Percentiles rank a stretch among this genome's conserved stretches.
Evolutionary conservation across 805 yeast genomes (phyloP).

Genomic region (Zygosaccharomyces rouxii): DNA sequence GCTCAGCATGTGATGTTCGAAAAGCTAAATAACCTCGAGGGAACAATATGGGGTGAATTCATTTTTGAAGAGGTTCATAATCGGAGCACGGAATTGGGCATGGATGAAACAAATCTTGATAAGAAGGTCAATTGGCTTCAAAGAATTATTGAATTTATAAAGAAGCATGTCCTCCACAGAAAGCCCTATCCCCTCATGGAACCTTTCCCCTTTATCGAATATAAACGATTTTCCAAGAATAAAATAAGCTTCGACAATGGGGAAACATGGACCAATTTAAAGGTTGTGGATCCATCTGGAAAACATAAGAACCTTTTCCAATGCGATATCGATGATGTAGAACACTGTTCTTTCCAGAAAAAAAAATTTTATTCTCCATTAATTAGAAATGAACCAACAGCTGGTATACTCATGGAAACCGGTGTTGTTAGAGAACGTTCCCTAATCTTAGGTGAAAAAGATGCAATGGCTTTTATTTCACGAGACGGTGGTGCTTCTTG

Average conservation of each 20-base stretch:
- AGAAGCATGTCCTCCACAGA: slow-evolving; percentile 17
- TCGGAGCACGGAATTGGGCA: slow-evolving; percentile 25
- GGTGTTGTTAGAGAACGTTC: slow-evolving; percentile 18
- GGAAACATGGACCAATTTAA: slow-evolving; percentile 39
- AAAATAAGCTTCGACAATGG: slow-evolving; percentile 51
- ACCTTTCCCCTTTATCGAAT: background rate
- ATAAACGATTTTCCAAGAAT: slow-evolving; percentile 27
- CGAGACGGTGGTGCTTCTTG: slow-evolving; percentile 73
- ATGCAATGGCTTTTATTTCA: slow-evolving; percentile 52
- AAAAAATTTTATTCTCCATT: background rate
- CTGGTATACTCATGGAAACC: slow-evolving; percentile 40
- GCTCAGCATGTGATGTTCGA: slow-evolving; percentile 13
- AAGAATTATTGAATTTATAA: slow-evolving; percentile 8
- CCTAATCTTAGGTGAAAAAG: slow-evolving; percentile 1
- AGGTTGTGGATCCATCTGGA: slow-evolving; percentile 38
- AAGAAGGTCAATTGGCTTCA: slow-evolving; percentile 1
- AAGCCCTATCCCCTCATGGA: background rate
- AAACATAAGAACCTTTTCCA: slow-evolving; percentile 35
- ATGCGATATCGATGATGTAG: slow-evolving; percentile 31
- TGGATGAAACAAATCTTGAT: slow-evolving; percentile 12
- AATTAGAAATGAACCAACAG: slow-evolving; percentile 46
- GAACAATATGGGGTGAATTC: slow-evolving; percentile 17
- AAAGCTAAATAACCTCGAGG: too few relatives aligned
- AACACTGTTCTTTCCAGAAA: slow-evolving; percentile 46
- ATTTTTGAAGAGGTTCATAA: slow-evolving; percentile 23